These are phyloP conservation scores for Lactuca saligna DNA, from an alignment of 129 eudicot genomes.

Conservation along the genomic window DNA sequence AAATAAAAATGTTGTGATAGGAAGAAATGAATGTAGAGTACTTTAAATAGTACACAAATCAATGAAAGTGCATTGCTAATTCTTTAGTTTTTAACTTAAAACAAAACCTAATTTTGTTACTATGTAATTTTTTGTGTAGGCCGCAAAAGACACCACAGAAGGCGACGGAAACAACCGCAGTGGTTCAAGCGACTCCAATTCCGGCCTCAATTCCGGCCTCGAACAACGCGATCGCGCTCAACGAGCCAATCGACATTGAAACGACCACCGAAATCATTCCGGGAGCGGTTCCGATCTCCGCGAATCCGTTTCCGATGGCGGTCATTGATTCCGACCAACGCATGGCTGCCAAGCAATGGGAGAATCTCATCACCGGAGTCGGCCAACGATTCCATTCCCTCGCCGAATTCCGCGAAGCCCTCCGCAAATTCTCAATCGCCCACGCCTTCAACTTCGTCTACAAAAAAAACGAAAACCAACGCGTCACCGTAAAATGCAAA, in stretches of 20 bases:
- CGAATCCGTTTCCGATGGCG: slow-evolving; percentile 29
- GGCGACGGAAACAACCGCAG: slow-evolving; percentile 25
- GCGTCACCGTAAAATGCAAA: slow-evolving; percentile 50
- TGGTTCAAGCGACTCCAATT: slow-evolving; percentile 12
- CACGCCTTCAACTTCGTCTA: slow-evolving; percentile 48
- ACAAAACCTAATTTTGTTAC: background rate
- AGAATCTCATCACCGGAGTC: slow-evolving; percentile 44
- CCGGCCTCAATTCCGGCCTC: background rate
- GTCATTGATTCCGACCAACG: slow-evolving; percentile 31
- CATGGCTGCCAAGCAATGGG: slow-evolving; percentile 46
- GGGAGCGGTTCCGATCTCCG: slow-evolving; percentile 32
- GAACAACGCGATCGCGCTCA: slow-evolving; percentile 22
- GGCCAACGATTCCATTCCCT: slow-evolving; percentile 48
- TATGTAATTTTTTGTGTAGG: slow-evolving; percentile 23
- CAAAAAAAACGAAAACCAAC: slow-evolving; percentile 52
- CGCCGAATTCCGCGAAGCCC: slow-evolving; percentile 48
- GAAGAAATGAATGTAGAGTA: too few relatives aligned
- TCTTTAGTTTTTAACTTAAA: too few relatives aligned
- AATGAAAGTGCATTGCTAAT: too few relatives aligned
- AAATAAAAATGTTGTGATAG: too few relatives aligned
- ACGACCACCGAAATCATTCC: slow-evolving; percentile 23
- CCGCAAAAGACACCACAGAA: slow-evolving; percentile 34
- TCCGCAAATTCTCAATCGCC: slow-evolving; percentile 47
- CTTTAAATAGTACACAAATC: too few relatives aligned
- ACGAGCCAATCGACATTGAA: slow-evolving; percentile 29